These are phyloP conservation scores for Wickerhamomyces sp. DNA, from an alignment of 1,139 yeast species.

Conservation along the genomic window DNA sequence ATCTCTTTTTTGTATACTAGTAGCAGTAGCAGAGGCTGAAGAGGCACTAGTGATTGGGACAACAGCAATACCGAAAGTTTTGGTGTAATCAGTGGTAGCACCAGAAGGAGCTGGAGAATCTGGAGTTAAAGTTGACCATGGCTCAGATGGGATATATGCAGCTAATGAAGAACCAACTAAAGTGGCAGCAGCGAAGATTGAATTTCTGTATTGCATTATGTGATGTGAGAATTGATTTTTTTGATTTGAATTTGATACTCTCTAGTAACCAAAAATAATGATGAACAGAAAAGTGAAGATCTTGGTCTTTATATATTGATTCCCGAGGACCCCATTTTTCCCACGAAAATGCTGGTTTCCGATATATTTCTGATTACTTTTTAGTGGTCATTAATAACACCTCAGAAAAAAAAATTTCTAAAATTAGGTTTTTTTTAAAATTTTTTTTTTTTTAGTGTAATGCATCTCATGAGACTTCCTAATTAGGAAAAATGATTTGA, in stretches of 20 bases:
- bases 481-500: not conserved
- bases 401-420: too few relatives aligned
- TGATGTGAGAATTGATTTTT: not conserved
- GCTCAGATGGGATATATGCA: conserved; percentile 59
- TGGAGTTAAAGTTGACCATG: conserved; percentile 71
- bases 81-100: conserved; percentile 54
- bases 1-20: conserved; percentile 31
- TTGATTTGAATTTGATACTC: too few relatives aligned
- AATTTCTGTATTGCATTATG: conserved; percentile 28
- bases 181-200: conserved; percentile 33
- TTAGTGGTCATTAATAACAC: too few relatives aligned
- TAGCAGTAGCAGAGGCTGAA: conserved; percentile 18
- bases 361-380: too few relatives aligned
- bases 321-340: too few relatives aligned
- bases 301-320: too few relatives aligned
- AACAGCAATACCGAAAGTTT: conserved; percentile 65
- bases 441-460: not conserved
- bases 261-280: not conserved
- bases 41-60: conserved; percentile 40
- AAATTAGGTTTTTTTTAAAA: too few relatives aligned
- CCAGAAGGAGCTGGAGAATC: conserved; percentile 44
- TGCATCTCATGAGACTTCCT: not conserved
- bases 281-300: not conserved
- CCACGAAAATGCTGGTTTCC: too few relatives aligned
- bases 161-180: conserved; percentile 49